A percentile compares a stretch with the other conserved stretches of the same genome.
phyloP scores from a whole-genome alignment of 202 grass and related monocot species.

The Zizania palustris region DNA sequence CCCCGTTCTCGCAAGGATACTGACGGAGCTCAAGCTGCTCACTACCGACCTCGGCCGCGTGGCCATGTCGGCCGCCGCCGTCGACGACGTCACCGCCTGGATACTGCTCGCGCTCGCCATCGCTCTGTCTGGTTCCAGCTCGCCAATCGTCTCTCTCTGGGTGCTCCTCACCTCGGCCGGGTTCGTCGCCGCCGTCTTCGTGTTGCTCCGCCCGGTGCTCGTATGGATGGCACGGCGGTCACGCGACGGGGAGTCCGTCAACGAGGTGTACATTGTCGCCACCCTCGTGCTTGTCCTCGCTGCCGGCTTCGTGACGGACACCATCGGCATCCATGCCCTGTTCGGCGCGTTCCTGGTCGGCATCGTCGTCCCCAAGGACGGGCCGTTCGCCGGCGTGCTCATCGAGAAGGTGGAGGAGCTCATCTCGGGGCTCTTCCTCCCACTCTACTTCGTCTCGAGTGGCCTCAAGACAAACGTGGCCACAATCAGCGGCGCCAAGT shows the following conservation, averaged over 20 bases:
- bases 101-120: conserved; percentile 80
- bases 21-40: conserved; percentile 87
- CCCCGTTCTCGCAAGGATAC: conserved; percentile 79
- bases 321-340: conserved; percentile 79
- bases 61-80: conserved; percentile 84
- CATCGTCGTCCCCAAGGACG: conserved; percentile 77
- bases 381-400: conserved; percentile 71
- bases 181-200: conserved; percentile 43
- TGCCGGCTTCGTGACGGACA: conserved; percentile 68
- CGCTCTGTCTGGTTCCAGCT: conserved; percentile 65
- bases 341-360: conserved; percentile 83
- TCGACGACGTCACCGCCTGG: conserved; percentile 83
- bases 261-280: conserved; percentile 72
- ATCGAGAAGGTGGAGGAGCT: conserved; percentile 92
- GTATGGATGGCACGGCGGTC: conserved; percentile 64
- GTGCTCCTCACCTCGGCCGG: conserved; percentile 62
- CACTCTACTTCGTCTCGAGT: conserved; percentile 87
- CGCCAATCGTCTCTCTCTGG: conserved; percentile 72
- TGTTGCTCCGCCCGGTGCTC: conserved; percentile 62
- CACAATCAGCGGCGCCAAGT: conserved; percentile 64
- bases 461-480: conserved; percentile 88
- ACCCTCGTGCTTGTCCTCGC: conserved; percentile 69
- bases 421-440: conserved; percentile 81
- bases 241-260: conserved; percentile 67
- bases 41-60: conserved; percentile 75